These are phyloP conservation scores for Diplotaxis tenuifolia DNA, from an alignment of 345 rosid species.

Conservation along the genomic window DNA sequence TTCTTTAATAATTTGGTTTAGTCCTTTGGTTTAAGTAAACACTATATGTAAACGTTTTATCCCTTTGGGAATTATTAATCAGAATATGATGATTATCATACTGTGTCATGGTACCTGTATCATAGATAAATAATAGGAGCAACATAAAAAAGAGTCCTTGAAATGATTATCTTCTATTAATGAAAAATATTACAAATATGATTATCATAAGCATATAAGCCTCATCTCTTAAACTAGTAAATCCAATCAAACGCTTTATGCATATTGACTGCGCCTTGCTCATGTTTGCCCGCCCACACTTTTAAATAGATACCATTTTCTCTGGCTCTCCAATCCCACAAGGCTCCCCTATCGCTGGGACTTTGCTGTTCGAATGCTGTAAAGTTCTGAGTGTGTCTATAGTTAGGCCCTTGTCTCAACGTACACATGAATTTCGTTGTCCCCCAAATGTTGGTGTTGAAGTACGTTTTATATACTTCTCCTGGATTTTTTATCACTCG, in stretches of 20 bases:
- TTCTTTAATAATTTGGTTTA: no score
- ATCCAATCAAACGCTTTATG: background rate
- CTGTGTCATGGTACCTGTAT: no score
- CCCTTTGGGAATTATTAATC: no score
- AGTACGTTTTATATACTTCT: background rate
- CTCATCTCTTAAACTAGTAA: background rate
- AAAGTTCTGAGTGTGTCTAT: background rate
- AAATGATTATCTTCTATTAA: background rate
- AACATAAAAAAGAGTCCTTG: background rate
- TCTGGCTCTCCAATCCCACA: constrained; percentile 35
- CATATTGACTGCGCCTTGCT: background rate
- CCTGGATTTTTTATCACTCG: background rate
- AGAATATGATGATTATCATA: no score
- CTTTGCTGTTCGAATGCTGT: background rate
- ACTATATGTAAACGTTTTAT: no score
- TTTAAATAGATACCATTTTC: constrained; percentile 8
- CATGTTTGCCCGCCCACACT: background rate
- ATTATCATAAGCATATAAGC: background rate
- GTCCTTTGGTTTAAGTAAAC: no score
- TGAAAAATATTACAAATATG: background rate
- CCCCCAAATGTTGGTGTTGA: background rate
- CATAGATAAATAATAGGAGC: background rate
- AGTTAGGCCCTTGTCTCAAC: constrained; percentile 11
- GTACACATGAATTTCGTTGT: constrained; percentile 14
- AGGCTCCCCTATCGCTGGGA: background rate